These are phyloP conservation scores for Borovskyia barvae DNA, from an alignment of 208 protist species.

Conservation along the genomic window DNA sequence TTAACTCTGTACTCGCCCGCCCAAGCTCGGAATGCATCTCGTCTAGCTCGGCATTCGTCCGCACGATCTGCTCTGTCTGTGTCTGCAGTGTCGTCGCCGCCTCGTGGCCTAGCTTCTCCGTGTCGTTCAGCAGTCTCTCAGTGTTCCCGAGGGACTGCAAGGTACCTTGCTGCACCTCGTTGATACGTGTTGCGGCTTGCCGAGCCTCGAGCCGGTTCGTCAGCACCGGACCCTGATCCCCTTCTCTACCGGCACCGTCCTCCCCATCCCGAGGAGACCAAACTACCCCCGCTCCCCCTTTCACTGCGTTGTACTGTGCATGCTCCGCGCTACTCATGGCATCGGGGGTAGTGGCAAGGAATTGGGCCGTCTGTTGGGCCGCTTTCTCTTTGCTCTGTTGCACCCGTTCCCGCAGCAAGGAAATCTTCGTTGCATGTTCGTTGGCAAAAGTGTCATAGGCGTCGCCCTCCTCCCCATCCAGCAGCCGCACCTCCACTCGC, in stretches of 20 bases:
- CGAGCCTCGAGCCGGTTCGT: conserved; percentile 35
- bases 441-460: conserved; percentile 21
- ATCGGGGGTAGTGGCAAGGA: neutral
- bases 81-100: conserved; percentile 51
- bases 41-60: conserved; percentile 55
- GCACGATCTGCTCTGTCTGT: conserved; percentile 79
- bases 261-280: conserved; percentile 17
- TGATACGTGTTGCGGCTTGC: conserved; percentile 31
- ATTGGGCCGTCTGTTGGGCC: conserved; percentile 1
- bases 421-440: conserved; percentile 25
- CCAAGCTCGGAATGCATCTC: conserved; percentile 46
- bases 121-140: conserved; percentile 68
- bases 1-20: conserved; percentile 38
- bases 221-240: conserved; percentile 27
- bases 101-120: conserved; percentile 60
- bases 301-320: neutral
- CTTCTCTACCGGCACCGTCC: conserved; percentile 1
- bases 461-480: conserved; percentile 34
- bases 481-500: conserved; percentile 53
- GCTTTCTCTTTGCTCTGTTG: conserved; percentile 22
- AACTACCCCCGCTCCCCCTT: conserved; percentile 2
- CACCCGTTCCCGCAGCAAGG: conserved; percentile 16
- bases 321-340: neutral
- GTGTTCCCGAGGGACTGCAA: conserved; percentile 56
- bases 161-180: conserved; percentile 52